Base-by-base conservation (phyloP, 1,284 basidiomycete species). In the Sanghuangporus baumii region DNA sequence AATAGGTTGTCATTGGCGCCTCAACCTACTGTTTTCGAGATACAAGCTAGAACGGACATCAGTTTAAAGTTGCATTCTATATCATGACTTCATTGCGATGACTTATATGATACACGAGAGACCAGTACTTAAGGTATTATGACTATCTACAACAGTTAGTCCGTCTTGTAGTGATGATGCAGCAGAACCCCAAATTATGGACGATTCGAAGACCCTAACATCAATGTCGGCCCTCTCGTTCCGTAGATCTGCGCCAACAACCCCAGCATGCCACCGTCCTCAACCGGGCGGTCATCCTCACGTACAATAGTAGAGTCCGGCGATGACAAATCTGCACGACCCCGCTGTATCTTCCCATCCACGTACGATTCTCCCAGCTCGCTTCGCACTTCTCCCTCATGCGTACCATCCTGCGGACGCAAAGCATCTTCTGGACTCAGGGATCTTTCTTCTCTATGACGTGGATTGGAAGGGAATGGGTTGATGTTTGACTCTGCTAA, bases 231-330 rank as follows among this genome's bases (percentile, higher is more conserved):
- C 7, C 69, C 84, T 65, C 79, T 80, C 62, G 83, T 78, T 60
- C 83, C 85, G 71, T 93, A 93, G 57, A 93, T 92, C 75, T 92
- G 86, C 41, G 87, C 85, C 67, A 93, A 71, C 67, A 93, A 69
- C 36, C 87, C 88, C 63, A 93, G 74, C 66, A 93, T 86, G 16
- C 91, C 91, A 0, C 82, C 79, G 67, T 81, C 78, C 66, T 74
- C 85, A 67, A 87, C 82, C 63, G 81, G 81, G 55, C 84, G 72
- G 5, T 77, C 79, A 12, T 87, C 84, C 3, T 85, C 85, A 26
- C 83, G 82, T 60, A 84, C 79, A 57, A 66, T 59, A 41, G 60
- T 50, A 51, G 64, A 55, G 55, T 46, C 43, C 14, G 67, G 58
- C 37, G 65, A 60, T 58, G 58, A 50, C 18, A 18, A 31, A 47